Evolutionary conservation across 371 early-diverging fungal genomes (phyloP).

Genomic region (Rozella allomycis): DNA sequence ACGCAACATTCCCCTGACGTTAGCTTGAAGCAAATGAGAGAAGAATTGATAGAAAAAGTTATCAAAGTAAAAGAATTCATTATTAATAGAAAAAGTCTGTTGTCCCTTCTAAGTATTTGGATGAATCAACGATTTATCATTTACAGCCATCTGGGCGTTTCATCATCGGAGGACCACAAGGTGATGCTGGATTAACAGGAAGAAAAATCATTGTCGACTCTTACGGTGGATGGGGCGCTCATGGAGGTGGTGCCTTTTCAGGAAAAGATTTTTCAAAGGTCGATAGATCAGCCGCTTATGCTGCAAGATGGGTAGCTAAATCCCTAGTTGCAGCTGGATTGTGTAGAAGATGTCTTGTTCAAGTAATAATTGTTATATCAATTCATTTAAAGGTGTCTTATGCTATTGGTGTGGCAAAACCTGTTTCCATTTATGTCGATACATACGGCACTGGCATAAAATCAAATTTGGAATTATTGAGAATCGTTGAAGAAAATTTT

Average conservation of each 20-base stretch:
- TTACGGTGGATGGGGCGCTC: constrained; percentile 94
- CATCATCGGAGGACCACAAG: constrained; percentile 98
- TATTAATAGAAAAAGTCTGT: too few species aligned
- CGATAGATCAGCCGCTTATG: constrained; percentile 98
- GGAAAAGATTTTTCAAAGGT: constrained; percentile 99
- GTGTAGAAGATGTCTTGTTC: constrained; percentile 83
- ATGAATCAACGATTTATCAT: constrained; percentile 78
- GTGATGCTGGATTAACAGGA: constrained; percentile 98
- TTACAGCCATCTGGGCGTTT: constrained; percentile 96
- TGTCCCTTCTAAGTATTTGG: constrained; percentile 74
- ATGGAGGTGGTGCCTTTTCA: constrained; percentile 99
- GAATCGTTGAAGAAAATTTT: constrained; percentile 89
- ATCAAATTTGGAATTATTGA: constrained; percentile 68
- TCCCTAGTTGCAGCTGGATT: constrained; percentile 81
- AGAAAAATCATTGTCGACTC: constrained; percentile 98
- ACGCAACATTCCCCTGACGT: constrained; percentile 90
- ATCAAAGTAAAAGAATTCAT: constrained; percentile 33
- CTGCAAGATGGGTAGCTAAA: constrained; percentile 94
- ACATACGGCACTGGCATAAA: constrained; percentile 85
- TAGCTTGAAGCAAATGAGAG: constrained; percentile 55
- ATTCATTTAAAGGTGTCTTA: too few species aligned
- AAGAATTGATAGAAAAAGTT: constrained; percentile 76
- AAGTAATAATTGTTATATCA: too few species aligned
- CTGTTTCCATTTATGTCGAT: constrained; percentile 89
- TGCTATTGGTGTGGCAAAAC: constrained; percentile 97